Evolutionary conservation across 345 rosid genomes (phyloP), one percentile per base, ranked within the genome.

Genomic region (Syzygium aromaticum): DNA sequence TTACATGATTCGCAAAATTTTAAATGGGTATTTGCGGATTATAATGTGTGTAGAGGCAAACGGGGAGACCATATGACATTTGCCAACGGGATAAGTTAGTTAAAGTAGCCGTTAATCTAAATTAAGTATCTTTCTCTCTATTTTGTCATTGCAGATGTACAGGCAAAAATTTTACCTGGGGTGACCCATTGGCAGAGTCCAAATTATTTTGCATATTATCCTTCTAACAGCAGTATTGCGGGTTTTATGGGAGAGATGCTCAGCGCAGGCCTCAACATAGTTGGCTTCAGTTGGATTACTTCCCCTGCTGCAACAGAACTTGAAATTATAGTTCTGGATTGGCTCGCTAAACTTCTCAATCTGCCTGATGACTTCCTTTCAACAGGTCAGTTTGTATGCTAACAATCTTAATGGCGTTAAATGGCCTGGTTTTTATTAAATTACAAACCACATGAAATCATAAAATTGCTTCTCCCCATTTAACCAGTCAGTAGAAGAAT

Each of bases 231-330:
- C 87, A 97, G 98, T 49, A 91, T 97, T 82, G 98, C 98, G 0
- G 99, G 99, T 33, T 96, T 97, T 89, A 87, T 97, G 91, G 99
- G 98, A 86, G 99, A 97, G 91, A 97, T 97, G 99, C 94, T 97
- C 85, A 96, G 98, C 85, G 96, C 98, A 89, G 98, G 97, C 89
- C 91, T 97, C 52, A 94, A 92, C n/a, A 93, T 97, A 56, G 97
- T 95, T 86, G 98, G 98, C 57, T 96, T 95, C 88, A 97, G 98
- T 89, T 95, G 98, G 99, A 91, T 97, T 56, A 91, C 98, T 86
- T 96, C 98, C 83, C 99, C 98, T 54, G 98, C 98, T 73, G 98
- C 98, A 15, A 96, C 98, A 2, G 99, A 97, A 90, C 98, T 96
- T 43, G 98, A 97, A 90, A 93, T 92, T 91, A 94, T 97, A 73